phyloP scores from a whole-genome alignment of 225 moss, liverwort and hornwort species.

The Lunularia cruciata region DNA sequence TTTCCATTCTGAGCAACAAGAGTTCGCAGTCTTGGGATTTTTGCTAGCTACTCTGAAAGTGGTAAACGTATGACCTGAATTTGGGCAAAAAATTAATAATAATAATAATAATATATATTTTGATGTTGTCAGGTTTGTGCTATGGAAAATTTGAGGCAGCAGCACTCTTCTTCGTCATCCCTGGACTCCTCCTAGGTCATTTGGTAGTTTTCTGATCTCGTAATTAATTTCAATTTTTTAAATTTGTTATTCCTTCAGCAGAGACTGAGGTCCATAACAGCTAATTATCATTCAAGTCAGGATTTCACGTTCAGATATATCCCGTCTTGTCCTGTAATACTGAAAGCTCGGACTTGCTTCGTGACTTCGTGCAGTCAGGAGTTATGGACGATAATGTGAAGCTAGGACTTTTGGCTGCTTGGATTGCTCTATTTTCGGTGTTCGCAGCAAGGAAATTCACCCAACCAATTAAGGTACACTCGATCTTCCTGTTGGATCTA shows the following conservation, averaged over 20 bases:
- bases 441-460: slow-evolving; percentile 93
- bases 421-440: slow-evolving; percentile 76
- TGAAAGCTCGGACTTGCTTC: not conserved
- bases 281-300: too few species aligned
- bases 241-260: too few species aligned
- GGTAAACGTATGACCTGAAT: too few species aligned
- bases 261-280: too few species aligned
- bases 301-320: not conserved
- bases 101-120: too few species aligned
- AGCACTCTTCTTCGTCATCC: slow-evolving; percentile 82
- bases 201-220: slow-evolving; percentile 45
- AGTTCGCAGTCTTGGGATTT: too few species aligned
- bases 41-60: too few species aligned
- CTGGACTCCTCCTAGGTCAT: slow-evolving; percentile 76
- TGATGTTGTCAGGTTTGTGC: slow-evolving; percentile 67
- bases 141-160: slow-evolving; percentile 96
- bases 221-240: not conserved
- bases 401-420: slow-evolving; percentile 66
- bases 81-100: too few species aligned
- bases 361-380: slow-evolving; percentile 56
- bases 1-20: not conserved
- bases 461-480: slow-evolving; percentile 75
- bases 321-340: not conserved
- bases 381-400: slow-evolving; percentile 76
- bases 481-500: not conserved